Evolutionary conservation across 2,329 filamentous ascomycete species (phyloP).

Genomic region (Paramyrothecium sp.): DNA sequence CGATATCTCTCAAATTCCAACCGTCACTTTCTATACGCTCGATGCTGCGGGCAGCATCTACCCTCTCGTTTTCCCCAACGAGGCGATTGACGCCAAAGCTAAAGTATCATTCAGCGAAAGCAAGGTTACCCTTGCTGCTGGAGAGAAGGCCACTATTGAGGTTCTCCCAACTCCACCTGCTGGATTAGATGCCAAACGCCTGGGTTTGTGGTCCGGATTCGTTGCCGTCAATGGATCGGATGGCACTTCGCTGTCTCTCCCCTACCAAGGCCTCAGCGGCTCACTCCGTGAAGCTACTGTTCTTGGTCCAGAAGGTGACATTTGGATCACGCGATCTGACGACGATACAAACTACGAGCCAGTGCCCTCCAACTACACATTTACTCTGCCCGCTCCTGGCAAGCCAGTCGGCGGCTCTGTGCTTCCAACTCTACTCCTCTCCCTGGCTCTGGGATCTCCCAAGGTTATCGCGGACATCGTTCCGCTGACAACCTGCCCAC

Average conservation of each 20-base stretch:
- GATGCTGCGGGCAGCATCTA: slow-evolving; percentile 24
- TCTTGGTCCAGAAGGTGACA: slow-evolving; percentile 14
- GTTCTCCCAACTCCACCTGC: slow-evolving; percentile 42
- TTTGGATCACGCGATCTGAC: slow-evolving; percentile 29
- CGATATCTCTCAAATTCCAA: slow-evolving; percentile 46
- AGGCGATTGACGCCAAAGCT: slow-evolving; percentile 30
- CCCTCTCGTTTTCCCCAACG: slow-evolving; percentile 43
- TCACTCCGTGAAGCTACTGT: slow-evolving; percentile 28
- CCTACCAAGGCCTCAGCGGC: slow-evolving; percentile 38
- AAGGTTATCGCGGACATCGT: slow-evolving; percentile 44
- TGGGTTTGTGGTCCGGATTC: slow-evolving; percentile 42
- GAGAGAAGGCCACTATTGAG: slow-evolving; percentile 42
- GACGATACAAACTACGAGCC: slow-evolving; percentile 22
- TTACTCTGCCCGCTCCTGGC: slow-evolving; percentile 39
- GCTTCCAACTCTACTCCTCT: slow-evolving; percentile 38
- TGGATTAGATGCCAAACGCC: slow-evolving; percentile 28
- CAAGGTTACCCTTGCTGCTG: slow-evolving; percentile 41
- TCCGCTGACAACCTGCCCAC: slow-evolving; percentile 27
- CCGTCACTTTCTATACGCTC: slow-evolving; percentile 53
- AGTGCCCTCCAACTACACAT: slow-evolving; percentile 33
- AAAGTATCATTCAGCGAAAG: slow-evolving; percentile 39
- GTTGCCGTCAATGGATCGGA: slow-evolving; percentile 39
- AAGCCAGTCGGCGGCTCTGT: slow-evolving; percentile 23
- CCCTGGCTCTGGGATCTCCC: slow-evolving; percentile 44
- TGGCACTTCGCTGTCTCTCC: slow-evolving; percentile 33